Base-by-base conservation (phyloP, 306 rosid genomes). In the Pueraria montana region DNA sequence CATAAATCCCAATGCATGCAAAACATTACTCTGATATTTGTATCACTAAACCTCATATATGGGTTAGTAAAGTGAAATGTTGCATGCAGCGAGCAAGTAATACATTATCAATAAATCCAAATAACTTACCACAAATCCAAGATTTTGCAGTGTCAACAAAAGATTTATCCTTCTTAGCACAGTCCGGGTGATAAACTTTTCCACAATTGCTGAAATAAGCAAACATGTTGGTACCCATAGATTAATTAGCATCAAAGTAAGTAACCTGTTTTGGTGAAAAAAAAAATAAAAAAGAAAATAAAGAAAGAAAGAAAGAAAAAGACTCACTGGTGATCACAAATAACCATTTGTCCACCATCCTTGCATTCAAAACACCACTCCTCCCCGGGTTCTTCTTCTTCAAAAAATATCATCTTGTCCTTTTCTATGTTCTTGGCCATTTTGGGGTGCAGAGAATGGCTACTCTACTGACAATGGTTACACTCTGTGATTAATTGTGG, bases 51-150 rank as follows among this genome's bases (percentile, higher is more conserved):
- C 4, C 26, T 53, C 12, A 3, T 5, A 20, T 20, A 55, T 4
- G 64, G 17, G 8, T 3, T 52, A 52, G 58, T 5, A 2, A 6
- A 13, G n/a, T 13, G 34, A 11, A 4, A 17, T 32, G 11, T 68
- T 52, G 73, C 84, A 74, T 73, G 79, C 63, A 76, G 43, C 42
- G 5, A 20, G 12, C 6, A 73, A 34, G 11, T 2, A 12, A 26
- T 13, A 61, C 34, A 65, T 48, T 38, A 38, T 14, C 6, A 3
- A 64, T 16, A 73, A 78, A 52, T n/a, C 18, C 7, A 78, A 77
- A 0, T 0, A 64, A 42, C 89, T 87, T 87, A 95, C 98, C 83
- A 73, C 98, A 93, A 72, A 46, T 21, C 97, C 92, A 95, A 12
- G 32, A 43, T 18, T 83, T 36, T 56, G 11, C 86, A 3, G 11